A percentile compares a stretch with the other conserved stretches of the same genome.
These are phyloP conservation scores for Bruguiera gymnorhiza DNA, from an alignment of 345 rosid genomes.

Conservation along the genomic window DNA sequence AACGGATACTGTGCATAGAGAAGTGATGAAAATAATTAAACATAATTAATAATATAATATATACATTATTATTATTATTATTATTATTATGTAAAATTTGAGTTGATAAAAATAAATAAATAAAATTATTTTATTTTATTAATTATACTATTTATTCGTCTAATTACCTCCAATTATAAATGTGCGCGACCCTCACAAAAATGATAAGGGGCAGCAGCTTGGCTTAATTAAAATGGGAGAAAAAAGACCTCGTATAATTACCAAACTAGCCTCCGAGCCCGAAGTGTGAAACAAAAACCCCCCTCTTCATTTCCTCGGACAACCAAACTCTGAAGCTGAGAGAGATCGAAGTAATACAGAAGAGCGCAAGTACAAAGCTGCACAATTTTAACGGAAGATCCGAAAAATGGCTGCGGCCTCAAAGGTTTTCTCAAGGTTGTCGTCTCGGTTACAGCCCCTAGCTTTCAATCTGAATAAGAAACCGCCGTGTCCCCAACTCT, in stretches of 20 bases:
- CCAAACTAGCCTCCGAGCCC: background rate
- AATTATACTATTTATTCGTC: no score
- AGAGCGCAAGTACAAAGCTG: background rate
- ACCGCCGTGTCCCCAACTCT: slow-evolving; percentile 30
- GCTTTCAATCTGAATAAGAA: slow-evolving; percentile 35
- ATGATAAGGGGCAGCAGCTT: no score
- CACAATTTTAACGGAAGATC: background rate
- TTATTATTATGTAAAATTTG: no score
- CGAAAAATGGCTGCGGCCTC: slow-evolving; percentile 44
- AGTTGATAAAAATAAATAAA: no score
- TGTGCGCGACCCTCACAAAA: no score
- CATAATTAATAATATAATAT: no score
- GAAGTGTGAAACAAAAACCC: no score
- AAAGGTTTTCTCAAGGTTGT: slow-evolving; percentile 44
- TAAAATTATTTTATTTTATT: no score
- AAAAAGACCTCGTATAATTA: background rate
- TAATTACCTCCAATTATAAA: no score
- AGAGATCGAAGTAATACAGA: background rate
- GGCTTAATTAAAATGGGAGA: background rate
- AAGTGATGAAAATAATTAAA: no score
- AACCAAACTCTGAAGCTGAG: background rate
- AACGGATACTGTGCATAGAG: no score
- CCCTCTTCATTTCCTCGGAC: background rate
- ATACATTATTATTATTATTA: no score
- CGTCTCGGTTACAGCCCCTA: slow-evolving; percentile 44